Conservation (phyloP, 2,329 filamentous ascomycete species). For the Immersiporthe knoxdaviesiana region DNA sequence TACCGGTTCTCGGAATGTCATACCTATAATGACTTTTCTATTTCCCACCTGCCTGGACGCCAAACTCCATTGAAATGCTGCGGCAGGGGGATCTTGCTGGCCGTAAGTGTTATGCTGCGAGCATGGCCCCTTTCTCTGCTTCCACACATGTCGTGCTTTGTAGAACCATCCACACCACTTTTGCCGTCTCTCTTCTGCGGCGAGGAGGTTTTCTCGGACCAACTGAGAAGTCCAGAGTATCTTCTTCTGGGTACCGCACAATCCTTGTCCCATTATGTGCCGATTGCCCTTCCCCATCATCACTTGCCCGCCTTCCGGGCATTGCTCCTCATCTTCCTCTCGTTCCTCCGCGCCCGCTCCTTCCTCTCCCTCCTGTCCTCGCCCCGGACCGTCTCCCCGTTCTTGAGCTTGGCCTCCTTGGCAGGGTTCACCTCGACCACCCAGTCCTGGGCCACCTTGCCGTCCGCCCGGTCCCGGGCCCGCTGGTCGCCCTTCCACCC, state of each 20-base stretch:
- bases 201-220: not conserved
- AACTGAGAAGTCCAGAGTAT: not conserved
- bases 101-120: not conserved
- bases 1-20: not conserved
- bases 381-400: conserved; percentile 63
- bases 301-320: conserved; percentile 49
- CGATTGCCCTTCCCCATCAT: not conserved
- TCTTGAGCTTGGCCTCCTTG: conserved; percentile 65
- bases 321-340: conserved; percentile 71
- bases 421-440: conserved; percentile 88
- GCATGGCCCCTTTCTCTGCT: not conserved
- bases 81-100: not conserved
- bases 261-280: not conserved
- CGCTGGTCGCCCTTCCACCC: conserved; percentile 92
- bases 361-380: conserved; percentile 66
- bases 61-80: conserved; percentile 17
- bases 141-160: not conserved
- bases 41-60: conserved; percentile 18
- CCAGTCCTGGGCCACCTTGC: conserved; percentile 74
- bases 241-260: not conserved
- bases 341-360: conserved; percentile 73
- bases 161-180: not conserved
- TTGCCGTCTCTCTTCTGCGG: not conserved
- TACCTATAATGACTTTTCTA: not conserved
- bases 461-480: conserved; percentile 43